Conservation (phyloP, 2,329 filamentous ascomycete species). For the Fusarium nanum region DNA sequence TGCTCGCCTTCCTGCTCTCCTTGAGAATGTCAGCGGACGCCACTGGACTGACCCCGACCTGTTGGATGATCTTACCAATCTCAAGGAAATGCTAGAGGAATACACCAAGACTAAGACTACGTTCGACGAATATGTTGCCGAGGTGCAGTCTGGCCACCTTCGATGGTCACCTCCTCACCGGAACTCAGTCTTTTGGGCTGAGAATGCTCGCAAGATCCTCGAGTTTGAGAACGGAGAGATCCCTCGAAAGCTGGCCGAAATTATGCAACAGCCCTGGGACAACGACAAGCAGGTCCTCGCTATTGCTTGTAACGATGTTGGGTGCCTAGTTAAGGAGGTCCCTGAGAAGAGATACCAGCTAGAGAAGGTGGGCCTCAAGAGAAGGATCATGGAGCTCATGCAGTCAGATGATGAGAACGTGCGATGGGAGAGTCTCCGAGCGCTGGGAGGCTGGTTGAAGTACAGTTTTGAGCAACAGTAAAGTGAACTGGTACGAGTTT, state of each 20-base stretch:
- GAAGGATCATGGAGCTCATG: conserved; percentile 93
- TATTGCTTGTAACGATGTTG: conserved; percentile 92
- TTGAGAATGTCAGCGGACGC: conserved; percentile 71
- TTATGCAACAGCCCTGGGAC: conserved; percentile 78
- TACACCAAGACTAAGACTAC: conserved; percentile 79
- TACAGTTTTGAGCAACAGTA: conserved; percentile 67
- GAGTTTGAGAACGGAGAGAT: conserved; percentile 85
- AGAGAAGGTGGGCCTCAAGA: conserved; percentile 87
- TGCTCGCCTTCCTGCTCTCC: conserved; percentile 78
- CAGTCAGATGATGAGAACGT: conserved; percentile 87
- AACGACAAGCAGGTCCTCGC: conserved; percentile 90
- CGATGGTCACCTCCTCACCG: conserved; percentile 94
- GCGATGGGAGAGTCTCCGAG: conserved; percentile 90
- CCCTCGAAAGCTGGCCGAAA: conserved; percentile 84
- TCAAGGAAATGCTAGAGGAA: conserved; percentile 73
- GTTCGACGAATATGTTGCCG: conserved; percentile 89
- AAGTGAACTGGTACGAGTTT: conserved; percentile 27
- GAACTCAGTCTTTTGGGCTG: conserved; percentile 88
- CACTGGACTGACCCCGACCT: conserved; percentile 74
- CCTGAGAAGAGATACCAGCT: conserved; percentile 84
- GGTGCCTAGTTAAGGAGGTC: conserved; percentile 87
- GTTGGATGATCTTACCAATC: conserved; percentile 68
- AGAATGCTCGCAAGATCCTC: conserved; percentile 88
- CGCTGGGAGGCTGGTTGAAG: conserved; percentile 76
- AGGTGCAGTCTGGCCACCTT: conserved; percentile 86